Conservation (phyloP, 176 grass and related monocot species). For the Ampelocalamus luodianensis region DNA sequence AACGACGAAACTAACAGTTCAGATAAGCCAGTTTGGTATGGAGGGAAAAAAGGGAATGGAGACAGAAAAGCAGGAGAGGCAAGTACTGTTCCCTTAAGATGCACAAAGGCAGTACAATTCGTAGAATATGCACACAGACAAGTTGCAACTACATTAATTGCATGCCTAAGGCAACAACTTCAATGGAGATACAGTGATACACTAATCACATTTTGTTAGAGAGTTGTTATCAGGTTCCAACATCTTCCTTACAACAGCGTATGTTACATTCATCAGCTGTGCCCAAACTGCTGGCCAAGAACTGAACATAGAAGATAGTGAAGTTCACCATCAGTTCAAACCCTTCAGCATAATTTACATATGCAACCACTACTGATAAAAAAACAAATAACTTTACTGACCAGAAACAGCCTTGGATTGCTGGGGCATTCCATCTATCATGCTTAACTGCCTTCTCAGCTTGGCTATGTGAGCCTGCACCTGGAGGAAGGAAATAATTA, state of each 20-base stretch:
- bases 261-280: conserved; percentile 36
- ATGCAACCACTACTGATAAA: neutral
- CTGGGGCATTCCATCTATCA: conserved; percentile 81
- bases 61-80: neutral
- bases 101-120: neutral
- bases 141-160: conserved; percentile 7
- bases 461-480: conserved; percentile 93
- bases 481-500: conserved; percentile 43
- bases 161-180: neutral
- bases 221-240: conserved; percentile 30
- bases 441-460: conserved; percentile 88
- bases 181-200: conserved; percentile 33
- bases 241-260: conserved; percentile 40
- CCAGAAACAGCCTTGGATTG: conserved; percentile 72
- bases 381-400: conserved; percentile 52
- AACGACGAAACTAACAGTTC: neutral
- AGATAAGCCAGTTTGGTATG: neutral
- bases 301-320: conserved; percentile 38
- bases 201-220: conserved; percentile 19
- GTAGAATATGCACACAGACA: conserved; percentile 31
- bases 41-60: neutral
- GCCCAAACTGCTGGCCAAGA: conserved; percentile 56
- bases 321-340: conserved; percentile 35
- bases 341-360: neutral
- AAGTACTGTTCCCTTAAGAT: conserved; percentile 26